Conservation (phyloP, 2,329 filamentous ascomycete species). For the Pochonia chlamydosporia region DNA sequence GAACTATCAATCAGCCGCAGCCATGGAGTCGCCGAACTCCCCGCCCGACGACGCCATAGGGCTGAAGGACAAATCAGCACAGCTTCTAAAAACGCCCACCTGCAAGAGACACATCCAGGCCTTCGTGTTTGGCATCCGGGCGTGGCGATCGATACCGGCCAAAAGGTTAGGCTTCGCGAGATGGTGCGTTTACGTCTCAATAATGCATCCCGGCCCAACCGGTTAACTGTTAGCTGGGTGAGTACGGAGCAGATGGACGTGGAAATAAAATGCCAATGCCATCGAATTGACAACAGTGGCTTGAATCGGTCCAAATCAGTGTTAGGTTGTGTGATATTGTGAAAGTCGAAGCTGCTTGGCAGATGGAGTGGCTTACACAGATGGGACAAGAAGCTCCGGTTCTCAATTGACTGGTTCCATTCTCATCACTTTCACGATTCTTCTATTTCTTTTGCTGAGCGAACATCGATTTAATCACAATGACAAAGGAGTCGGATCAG, state of each 20-base stretch:
- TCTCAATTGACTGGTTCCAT: background rate
- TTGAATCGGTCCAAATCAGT: too few species aligned
- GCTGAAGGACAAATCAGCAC: background rate
- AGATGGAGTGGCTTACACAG: background rate
- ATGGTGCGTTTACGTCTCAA: background rate
- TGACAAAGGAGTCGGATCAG: constrained; percentile 4
- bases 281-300: too few species aligned
- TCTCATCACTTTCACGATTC: background rate
- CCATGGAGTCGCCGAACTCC: background rate
- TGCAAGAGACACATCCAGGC: background rate
- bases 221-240: background rate
- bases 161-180: background rate
- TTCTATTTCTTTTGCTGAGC: background rate
- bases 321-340: too few species aligned
- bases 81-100: background rate
- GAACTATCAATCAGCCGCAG: background rate
- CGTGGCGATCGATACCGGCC: background rate
- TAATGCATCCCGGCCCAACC: background rate
- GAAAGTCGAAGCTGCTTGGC: too few species aligned
- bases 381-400: background rate
- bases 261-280: too few species aligned
- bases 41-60: background rate
- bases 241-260: too few species aligned
- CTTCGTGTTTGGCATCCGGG: background rate
- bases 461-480: background rate